A percentile compares a stretch with the other conserved stretches of the same genome.
Evolutionary conservation across 305 asterid species (phyloP).

Genomic region (Rubia peregrina): DNA sequence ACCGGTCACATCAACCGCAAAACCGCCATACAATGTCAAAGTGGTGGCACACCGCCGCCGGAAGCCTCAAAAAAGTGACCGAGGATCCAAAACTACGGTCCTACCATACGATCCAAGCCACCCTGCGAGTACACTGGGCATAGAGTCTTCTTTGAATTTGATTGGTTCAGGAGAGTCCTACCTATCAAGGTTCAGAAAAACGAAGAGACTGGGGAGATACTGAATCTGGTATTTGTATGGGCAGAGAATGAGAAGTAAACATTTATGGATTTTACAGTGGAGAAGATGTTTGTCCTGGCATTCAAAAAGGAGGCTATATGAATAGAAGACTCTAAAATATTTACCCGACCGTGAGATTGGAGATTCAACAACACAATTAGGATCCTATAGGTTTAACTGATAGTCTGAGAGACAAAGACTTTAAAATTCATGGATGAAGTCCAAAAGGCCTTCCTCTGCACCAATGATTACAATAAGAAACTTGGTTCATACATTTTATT

Average conservation of each 20-base stretch:
- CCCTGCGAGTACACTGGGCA: constrained; percentile 25
- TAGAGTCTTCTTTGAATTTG: constrained; percentile 51
- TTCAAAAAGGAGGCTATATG: constrained; percentile 64
- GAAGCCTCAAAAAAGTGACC: constrained; percentile 27
- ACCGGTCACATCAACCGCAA: constrained; percentile 15
- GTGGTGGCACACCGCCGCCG: constrained; percentile 74
- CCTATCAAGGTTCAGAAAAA: constrained; percentile 86
- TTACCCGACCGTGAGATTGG: constrained; percentile 54
- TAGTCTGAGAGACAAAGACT: neutral
- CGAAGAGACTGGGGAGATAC: constrained; percentile 56
- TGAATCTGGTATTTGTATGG: constrained; percentile 89
- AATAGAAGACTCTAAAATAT: constrained; percentile 46
- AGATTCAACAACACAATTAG: no score
- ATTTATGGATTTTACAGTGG: constrained; percentile 52
- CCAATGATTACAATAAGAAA: neutral
- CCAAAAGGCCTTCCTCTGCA: neutral
- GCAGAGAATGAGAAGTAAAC: constrained; percentile 74
- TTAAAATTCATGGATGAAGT: neutral
- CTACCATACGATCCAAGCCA: constrained; percentile 75
- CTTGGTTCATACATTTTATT: neutral
- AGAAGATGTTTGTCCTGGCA: constrained; percentile 77
- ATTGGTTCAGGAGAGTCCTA: constrained; percentile 61
- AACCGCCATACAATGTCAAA: constrained; percentile 35
- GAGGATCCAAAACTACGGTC: constrained; percentile 28
- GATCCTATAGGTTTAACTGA: neutral